A percentile compares a stretch with the other conserved stretches of the same genome.
These are phyloP conservation scores for Flueggea neowawraea DNA, from an alignment of 441 rosid species.

Conservation along the genomic window DNA sequence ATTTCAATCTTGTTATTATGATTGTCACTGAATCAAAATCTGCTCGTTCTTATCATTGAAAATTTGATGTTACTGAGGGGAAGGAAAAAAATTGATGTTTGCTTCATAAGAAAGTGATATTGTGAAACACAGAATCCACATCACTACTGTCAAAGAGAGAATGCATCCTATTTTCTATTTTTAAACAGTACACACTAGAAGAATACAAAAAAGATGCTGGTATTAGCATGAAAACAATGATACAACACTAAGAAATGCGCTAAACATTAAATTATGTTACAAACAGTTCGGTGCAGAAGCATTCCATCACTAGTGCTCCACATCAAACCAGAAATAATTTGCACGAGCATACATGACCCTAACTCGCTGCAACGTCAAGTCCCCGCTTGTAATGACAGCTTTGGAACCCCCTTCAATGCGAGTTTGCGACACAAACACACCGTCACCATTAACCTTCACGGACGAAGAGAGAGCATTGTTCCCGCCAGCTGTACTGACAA, in stretches of 20 bases:
- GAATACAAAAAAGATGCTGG: too few relatives aligned
- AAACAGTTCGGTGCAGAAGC: slow-evolving; percentile 1
- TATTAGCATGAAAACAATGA: neutral
- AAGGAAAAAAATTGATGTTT: too few relatives aligned
- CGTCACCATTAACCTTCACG: slow-evolving; percentile 35
- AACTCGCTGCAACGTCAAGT: slow-evolving; percentile 77
- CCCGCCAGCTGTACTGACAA: slow-evolving; percentile 66
- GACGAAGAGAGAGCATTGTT: slow-evolving; percentile 28
- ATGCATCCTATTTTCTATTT: too few relatives aligned
- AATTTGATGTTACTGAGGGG: too few relatives aligned
- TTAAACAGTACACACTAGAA: too few relatives aligned
- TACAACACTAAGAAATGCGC: neutral
- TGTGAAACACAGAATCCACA: too few relatives aligned
- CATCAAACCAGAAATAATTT: slow-evolving; percentile 88
- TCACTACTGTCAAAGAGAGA: too few relatives aligned
- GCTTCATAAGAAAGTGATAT: too few relatives aligned
- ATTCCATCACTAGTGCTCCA: slow-evolving; percentile 34
- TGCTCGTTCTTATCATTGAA: too few relatives aligned
- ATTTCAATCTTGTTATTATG: too few relatives aligned
- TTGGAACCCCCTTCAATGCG: slow-evolving; percentile 92
- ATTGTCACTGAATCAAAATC: too few relatives aligned
- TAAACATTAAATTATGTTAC: slow-evolving; percentile 7
- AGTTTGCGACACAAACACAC: slow-evolving; percentile 71
- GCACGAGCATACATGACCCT: slow-evolving; percentile 77
- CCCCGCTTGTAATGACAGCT: slow-evolving; percentile 83